Evolutionary conservation across 2,329 filamentous ascomycete species (phyloP), one percentile per base, ranked within the genome.

Genomic region (Rhynchosporium agropyri): DNA sequence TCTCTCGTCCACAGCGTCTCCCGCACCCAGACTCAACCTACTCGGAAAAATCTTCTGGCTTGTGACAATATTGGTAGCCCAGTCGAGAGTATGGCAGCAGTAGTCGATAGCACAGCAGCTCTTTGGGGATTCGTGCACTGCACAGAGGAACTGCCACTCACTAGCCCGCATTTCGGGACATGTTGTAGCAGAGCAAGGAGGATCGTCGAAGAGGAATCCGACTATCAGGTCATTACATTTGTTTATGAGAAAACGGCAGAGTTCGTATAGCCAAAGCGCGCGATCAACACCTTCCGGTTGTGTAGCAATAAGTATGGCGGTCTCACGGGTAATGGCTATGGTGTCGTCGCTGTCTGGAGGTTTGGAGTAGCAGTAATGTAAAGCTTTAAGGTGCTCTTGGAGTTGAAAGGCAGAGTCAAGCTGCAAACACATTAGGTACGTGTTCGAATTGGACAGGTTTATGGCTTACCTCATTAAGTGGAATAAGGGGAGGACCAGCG

Each of bases 61-160:
- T 2, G 94, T 97, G 62, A 99, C 88, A 26, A 94, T 90, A 72
- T 96, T 97, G 62, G 92, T 93, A 2, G 95, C 95, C 92, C 94
- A 98, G 79, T 99, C 95, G 49, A 99, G 87, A 0, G 95, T 99
- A 76, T 99, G 95, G 76, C 94, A 98, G 83, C 93, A 97, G 79
- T 99, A 99, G 78, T 99, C 95, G 74, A 99, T 97, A 58, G 95
- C 95, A 77, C 94, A 97, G 80, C 95, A 99, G 72, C 89, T 91
- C 79, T 98, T 98, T 55, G 95, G 95, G 56, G 92, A 90, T 74
- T 98, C 94, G 76, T 99, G 95, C 3, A 98, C 95, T 57, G 95
- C 95, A 79, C 95, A 99, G 54, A 99, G 86, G 74, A 98, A 99
- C 78, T 99, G 95, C 95, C 95, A 99, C 80, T 99, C 94, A 36